These are phyloP conservation scores for Colletotrichum gloeosporioides DNA, from an alignment of 2,329 filamentous ascomycete species.

Conservation along the genomic window DNA sequence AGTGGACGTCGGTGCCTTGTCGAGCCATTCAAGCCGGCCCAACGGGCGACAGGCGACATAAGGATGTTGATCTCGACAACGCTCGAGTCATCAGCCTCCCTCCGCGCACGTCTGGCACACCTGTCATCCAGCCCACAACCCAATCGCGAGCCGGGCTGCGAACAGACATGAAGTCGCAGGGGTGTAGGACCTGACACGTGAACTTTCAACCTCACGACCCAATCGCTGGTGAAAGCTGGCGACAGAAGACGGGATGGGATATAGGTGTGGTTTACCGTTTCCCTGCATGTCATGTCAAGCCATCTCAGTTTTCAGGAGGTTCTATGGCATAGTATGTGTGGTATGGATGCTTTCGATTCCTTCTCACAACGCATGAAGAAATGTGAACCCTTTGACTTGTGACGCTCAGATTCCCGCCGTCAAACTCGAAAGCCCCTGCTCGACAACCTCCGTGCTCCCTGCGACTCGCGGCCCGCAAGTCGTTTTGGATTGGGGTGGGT, in stretches of 20 bases:
- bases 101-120: not conserved
- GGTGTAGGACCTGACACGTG: not conserved
- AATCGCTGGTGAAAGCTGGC: not conserved
- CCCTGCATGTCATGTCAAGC: not conserved
- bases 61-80: not conserved
- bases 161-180: not conserved
- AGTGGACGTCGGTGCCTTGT: not conserved
- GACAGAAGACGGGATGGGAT: not conserved
- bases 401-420: slow-evolving; percentile 1
- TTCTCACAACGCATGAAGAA: not conserved
- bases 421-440: not conserved
- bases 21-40: not conserved
- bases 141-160: slow-evolving; percentile 14
- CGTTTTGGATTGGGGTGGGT: not conserved
- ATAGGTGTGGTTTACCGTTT: not conserved
- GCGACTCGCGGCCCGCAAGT: not conserved
- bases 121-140: slow-evolving; percentile 3
- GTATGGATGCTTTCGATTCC: not conserved
- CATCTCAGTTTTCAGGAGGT: not conserved
- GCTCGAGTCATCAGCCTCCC: not conserved
- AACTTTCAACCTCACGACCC: not conserved
- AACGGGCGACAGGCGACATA: not conserved
- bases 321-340: not conserved
- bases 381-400: not conserved
- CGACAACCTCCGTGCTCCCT: slow-evolving; percentile 2